Evolutionary conservation across 352 stramenopile genomes (phyloP).

Genomic region (Pythium dissimile): DNA sequence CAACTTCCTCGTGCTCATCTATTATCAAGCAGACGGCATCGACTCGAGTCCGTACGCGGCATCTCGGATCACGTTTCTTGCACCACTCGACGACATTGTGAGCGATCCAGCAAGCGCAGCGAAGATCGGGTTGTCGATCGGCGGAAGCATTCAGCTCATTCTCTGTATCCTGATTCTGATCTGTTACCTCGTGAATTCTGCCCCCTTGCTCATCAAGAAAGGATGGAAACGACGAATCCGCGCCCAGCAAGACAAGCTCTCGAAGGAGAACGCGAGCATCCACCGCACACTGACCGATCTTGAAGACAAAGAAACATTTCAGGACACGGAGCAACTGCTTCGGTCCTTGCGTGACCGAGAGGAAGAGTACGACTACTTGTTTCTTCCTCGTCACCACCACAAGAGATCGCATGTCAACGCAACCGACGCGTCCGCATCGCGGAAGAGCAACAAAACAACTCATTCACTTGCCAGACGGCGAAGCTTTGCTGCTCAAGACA

Average conservation of each 20-base stretch:
- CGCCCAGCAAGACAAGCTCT: conserved; percentile 31
- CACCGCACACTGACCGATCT: conserved; percentile 24
- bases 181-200: conserved; percentile 65
- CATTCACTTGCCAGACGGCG: not conserved
- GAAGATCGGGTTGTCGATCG: conserved; percentile 35
- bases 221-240: conserved; percentile 59
- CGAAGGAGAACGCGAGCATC: conserved; percentile 38
- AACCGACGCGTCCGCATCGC: not conserved
- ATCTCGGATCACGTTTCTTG: conserved; percentile 35
- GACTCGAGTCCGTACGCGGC: conserved; percentile 49
- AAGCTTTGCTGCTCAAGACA: not conserved
- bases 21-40: conserved; percentile 53
- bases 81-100: conserved; percentile 1
- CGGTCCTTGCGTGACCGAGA: conserved; percentile 54
- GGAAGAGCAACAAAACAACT: too few relatives aligned
- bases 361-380: conserved; percentile 63
- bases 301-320: conserved; percentile 50
- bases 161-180: conserved; percentile 46
- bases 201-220: conserved; percentile 64
- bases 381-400: conserved; percentile 28
- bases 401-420: not conserved
- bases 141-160: conserved; percentile 47
- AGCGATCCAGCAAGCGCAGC: conserved; percentile 28
- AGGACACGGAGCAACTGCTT: conserved; percentile 60
- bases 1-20: conserved; percentile 58